Evolutionary conservation across 306 rosid species (phyloP).

Genomic region (Quercus engelmannii): DNA sequence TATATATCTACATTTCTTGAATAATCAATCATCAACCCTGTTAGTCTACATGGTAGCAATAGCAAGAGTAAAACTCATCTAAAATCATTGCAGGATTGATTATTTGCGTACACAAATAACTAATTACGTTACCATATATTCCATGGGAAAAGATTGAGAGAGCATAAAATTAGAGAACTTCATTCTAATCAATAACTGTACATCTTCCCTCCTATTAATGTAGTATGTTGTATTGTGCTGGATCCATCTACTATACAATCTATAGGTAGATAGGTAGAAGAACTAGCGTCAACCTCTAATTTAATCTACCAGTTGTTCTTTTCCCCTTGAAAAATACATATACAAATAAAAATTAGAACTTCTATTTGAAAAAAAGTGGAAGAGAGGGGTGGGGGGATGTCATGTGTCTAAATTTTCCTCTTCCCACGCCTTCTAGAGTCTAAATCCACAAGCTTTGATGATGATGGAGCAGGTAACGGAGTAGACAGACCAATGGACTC

Average conservation of each 20-base stretch:
- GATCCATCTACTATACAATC: not conserved
- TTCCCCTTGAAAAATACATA: constrained; percentile 1
- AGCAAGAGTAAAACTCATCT: constrained; percentile 10
- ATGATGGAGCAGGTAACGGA: constrained; percentile 47
- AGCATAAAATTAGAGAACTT: not conserved
- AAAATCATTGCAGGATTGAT: constrained; percentile 12
- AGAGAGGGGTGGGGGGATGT: no score
- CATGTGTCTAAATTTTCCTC: constrained; percentile 49
- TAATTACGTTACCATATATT: constrained; percentile 7
- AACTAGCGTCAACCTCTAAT: not conserved
- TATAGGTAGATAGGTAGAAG: not conserved
- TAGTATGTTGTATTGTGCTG: constrained; percentile 17
- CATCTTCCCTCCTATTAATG: constrained; percentile 27
- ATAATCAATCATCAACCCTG: not conserved
- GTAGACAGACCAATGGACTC: constrained; percentile 82
- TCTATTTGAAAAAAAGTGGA: constrained; percentile 17
- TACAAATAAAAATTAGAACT: not conserved
- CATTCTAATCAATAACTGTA: constrained; percentile 23
- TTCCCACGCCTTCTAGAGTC: constrained; percentile 68
- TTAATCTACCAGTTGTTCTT: constrained; percentile 13
- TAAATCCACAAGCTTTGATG: constrained; percentile 70
- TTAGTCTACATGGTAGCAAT: constrained; percentile 15
- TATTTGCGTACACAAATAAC: not conserved
- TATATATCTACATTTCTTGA: no score
- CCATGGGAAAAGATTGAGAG: not conserved